Conservation (phyloP, 192 early-diverging fungal genomes). For the Coemansia sp. region DNA sequence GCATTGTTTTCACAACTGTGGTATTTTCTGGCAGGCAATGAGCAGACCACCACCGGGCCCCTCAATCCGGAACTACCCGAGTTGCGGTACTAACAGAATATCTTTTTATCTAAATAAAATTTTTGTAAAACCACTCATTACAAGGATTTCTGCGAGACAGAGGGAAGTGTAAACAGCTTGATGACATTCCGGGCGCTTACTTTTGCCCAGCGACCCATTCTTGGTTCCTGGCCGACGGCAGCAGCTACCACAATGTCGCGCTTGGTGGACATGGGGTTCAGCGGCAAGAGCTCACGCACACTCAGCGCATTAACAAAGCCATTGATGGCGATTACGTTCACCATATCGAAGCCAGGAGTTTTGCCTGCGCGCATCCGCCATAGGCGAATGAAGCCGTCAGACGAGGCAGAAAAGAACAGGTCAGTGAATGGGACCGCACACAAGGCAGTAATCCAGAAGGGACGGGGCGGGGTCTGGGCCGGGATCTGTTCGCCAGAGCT, state of each 20-base stretch:
- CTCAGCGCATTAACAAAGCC: conserved; percentile 58
- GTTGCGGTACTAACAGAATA: no score
- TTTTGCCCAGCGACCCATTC: conserved; percentile 86
- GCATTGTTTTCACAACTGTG: no score
- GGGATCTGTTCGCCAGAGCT: not conserved
- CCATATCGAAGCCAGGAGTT: conserved; percentile 53
- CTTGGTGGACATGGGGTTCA: conserved; percentile 9
- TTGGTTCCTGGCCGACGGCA: conserved; percentile 86
- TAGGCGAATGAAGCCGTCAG: conserved; percentile 81
- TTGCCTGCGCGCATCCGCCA: conserved; percentile 81
- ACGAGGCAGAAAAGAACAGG: conserved; percentile 85
- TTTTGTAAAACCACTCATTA: no score
- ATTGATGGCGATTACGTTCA: conserved; percentile 58
- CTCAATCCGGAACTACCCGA: no score
- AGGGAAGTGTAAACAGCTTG: conserved; percentile 62
- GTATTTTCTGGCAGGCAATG: no score
- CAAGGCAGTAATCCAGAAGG: conserved; percentile 87
- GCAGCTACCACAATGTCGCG: conserved; percentile 57
- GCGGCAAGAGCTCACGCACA: conserved; percentile 23
- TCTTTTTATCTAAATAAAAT: no score
- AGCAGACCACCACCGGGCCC: no score
- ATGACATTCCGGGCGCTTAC: conserved; percentile 77
- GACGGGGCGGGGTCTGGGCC: conserved; percentile 14
- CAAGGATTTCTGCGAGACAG: not conserved
- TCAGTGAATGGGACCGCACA: conserved; percentile 83